Evolutionary conservation across 2,329 filamentous ascomycete species (phyloP).

Genomic region (Trematosphaeria pertusa): DNA sequence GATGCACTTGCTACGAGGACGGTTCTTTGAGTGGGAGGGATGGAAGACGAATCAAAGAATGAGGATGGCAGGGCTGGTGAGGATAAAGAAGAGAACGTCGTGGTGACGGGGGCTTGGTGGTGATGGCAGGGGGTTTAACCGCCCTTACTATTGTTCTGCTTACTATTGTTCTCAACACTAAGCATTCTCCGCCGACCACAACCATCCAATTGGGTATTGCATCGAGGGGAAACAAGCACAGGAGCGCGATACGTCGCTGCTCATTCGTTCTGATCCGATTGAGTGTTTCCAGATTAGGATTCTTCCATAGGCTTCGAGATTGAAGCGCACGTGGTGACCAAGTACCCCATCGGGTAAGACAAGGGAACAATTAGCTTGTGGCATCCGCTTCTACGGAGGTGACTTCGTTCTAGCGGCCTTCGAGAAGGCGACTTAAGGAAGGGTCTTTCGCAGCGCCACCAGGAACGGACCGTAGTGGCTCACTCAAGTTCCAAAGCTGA

Average conservation of each 20-base stretch:
- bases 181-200: background rate
- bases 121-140: background rate
- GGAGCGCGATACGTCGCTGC: background rate
- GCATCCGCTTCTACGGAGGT: too few relatives aligned
- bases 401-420: background rate
- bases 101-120: background rate
- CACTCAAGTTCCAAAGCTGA: too few relatives aligned
- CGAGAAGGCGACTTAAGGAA: background rate
- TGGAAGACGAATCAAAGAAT: background rate
- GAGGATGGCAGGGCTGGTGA: background rate
- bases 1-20: background rate
- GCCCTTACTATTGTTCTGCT: conserved; percentile 23
- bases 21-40: conserved; percentile 4
- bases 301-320: background rate
- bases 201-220: conserved; percentile 1
- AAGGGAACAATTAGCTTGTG: too few relatives aligned
- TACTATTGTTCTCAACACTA: conserved; percentile 24
- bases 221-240: background rate
- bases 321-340: background rate
- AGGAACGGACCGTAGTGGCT: too few relatives aligned
- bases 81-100: background rate
- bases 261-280: background rate
- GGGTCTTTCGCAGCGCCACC: too few relatives aligned
- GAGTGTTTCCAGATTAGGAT: background rate
- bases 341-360: too few relatives aligned